Evolutionary conservation across 768 basidiomycete genomes (phyloP).

Genomic region (Leccinum fibrillosum): DNA sequence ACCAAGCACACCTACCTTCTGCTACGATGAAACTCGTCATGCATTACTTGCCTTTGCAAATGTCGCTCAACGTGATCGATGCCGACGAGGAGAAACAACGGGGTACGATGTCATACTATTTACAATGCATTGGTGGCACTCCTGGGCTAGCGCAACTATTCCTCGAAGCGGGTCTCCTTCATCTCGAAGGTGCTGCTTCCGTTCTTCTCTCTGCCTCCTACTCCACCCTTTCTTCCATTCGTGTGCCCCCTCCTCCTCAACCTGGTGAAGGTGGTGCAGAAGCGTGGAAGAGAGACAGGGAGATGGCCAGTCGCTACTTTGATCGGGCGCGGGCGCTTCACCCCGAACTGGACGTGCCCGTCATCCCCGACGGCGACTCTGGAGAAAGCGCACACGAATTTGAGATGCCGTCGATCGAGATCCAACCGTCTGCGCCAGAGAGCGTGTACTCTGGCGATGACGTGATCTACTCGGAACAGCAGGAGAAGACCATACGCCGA

Average conservation of each 20-base stretch:
- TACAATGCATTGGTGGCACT: conserved; percentile 65
- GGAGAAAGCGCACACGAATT: conserved; percentile 38
- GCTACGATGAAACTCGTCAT: conserved; percentile 76
- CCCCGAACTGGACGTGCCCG: conserved; percentile 66
- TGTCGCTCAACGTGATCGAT: conserved; percentile 36
- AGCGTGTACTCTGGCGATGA: conserved; percentile 28
- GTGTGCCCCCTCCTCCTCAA: conserved; percentile 54
- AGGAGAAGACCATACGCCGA: conserved; percentile 36
- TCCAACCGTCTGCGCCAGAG: conserved; percentile 30
- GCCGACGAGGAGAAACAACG: conserved; percentile 38
- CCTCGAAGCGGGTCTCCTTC: conserved; percentile 72
- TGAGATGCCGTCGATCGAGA: conserved; percentile 68
- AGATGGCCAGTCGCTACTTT: conserved; percentile 67
- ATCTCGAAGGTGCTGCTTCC: conserved; percentile 78
- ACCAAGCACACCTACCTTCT: conserved; percentile 68
- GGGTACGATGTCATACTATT: conserved; percentile 59
- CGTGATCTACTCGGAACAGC: conserved; percentile 31
- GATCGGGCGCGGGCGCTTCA: conserved; percentile 61
- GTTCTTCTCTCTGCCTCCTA: conserved; percentile 70
- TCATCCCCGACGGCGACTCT: conserved; percentile 49
- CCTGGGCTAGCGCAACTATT: conserved; percentile 70
- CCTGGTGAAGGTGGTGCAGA: conserved; percentile 58
- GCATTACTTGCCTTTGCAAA: conserved; percentile 63
- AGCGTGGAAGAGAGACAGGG: conserved; percentile 73
- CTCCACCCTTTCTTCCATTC: conserved; percentile 74